phyloP scores from a whole-genome alignment of 148 eudicot species.

The Hydrangea macrophylla region DNA sequence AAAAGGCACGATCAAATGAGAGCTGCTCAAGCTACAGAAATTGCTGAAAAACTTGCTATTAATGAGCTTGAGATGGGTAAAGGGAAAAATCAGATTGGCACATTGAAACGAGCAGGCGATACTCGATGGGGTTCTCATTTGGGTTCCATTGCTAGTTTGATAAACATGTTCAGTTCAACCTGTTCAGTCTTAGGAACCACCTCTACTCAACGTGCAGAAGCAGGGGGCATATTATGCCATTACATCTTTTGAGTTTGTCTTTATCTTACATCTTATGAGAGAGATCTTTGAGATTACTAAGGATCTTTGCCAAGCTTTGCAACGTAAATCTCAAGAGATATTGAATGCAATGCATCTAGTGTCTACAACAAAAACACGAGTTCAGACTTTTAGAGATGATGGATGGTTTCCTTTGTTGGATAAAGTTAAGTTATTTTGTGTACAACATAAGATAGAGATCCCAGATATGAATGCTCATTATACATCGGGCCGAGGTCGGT shows the following conservation, averaged over 20 bases:
- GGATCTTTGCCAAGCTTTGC: conserved; percentile 2
- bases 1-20: neutral
- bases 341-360: conserved; percentile 5
- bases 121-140: too few relatives aligned
- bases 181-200: neutral
- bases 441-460: too few relatives aligned
- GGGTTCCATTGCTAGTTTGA: too few relatives aligned
- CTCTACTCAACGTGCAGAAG: neutral
- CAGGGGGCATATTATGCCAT: neutral
- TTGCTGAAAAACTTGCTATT: too few relatives aligned
- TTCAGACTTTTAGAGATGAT: neutral
- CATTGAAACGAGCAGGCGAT: neutral
- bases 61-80: conserved; percentile 8
- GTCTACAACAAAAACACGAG: neutral
- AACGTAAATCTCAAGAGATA: neutral
- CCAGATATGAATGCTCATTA: too few relatives aligned
- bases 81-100: neutral
- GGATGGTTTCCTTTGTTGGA: too few relatives aligned
- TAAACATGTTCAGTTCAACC: neutral
- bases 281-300: neutral
- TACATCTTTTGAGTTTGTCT: neutral
- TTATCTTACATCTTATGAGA: too few relatives aligned
- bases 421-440: too few relatives aligned
- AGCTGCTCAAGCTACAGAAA: neutral
- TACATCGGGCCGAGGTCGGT: too few relatives aligned